These are phyloP conservation scores for Comarum palustre DNA, from an alignment of 306 rosid species.

Conservation along the genomic window DNA sequence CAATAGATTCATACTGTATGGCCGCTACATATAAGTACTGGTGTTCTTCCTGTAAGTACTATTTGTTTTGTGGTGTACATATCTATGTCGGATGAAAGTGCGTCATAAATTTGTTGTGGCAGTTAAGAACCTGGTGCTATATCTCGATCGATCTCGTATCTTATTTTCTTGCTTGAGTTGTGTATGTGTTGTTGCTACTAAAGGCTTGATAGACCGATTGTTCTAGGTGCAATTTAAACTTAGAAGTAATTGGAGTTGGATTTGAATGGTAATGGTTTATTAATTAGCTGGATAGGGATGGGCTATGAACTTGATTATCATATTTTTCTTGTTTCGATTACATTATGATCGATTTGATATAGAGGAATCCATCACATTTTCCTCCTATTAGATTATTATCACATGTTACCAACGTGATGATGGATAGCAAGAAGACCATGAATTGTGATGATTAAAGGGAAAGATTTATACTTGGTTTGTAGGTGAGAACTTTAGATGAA, in stretches of 20 bases:
- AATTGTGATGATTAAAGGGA: neutral
- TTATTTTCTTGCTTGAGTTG: neutral
- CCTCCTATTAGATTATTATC: neutral
- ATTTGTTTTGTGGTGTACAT: slow-evolving; percentile 46
- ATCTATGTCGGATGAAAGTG: slow-evolving; percentile 46
- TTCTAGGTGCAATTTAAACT: neutral
- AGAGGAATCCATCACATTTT: neutral
- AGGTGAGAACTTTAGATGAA: no score
- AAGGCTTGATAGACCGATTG: neutral
- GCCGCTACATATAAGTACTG: no score
- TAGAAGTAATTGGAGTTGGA: neutral
- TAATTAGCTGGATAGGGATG: neutral
- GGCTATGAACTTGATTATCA: neutral
- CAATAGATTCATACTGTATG: no score
- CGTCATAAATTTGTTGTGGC: neutral
- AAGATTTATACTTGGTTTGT: neutral
- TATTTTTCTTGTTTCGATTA: neutral
- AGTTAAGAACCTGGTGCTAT: neutral
- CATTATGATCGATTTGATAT: neutral
- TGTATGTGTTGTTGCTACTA: neutral
- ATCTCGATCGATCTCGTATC: neutral
- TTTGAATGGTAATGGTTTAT: neutral
- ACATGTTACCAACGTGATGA: neutral
- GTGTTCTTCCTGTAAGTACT: no score
- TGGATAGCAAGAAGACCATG: neutral